Evolutionary conservation across 495 filamentous ascomycete genomes (phyloP).

Genomic region (Neurospora sp.): DNA sequence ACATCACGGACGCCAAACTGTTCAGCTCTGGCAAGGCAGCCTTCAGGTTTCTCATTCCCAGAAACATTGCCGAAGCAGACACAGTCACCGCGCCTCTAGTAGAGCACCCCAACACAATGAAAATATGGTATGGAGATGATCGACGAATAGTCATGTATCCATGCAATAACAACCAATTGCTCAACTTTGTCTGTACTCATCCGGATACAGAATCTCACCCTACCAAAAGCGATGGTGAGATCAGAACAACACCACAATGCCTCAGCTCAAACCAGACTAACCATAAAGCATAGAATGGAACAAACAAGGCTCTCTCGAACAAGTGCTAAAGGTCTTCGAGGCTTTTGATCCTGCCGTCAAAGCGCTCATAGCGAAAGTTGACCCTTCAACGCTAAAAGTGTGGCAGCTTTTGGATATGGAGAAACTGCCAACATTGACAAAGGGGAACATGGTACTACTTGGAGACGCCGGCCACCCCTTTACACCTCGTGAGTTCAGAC

Average conservation of each 20-base stretch:
- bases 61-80: conserved; percentile 34
- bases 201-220: conserved; percentile 33
- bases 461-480: conserved; percentile 60
- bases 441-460: conserved; percentile 39
- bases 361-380: conserved; percentile 37
- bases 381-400: conserved; percentile 40
- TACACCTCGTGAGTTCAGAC: conserved; percentile 25
- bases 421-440: conserved; percentile 41
- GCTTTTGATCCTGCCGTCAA: conserved; percentile 38
- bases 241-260: neutral
- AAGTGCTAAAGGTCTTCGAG: conserved; percentile 39
- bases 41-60: conserved; percentile 49
- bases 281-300: conserved; percentile 30
- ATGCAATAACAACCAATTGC: conserved; percentile 38
- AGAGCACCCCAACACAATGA: conserved; percentile 29
- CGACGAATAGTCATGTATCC: conserved; percentile 51
- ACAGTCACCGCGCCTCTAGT: conserved; percentile 34
- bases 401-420: conserved; percentile 53
- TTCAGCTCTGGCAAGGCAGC: conserved; percentile 45
- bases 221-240: conserved; percentile 14
- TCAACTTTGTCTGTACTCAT: conserved; percentile 55
- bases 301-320: conserved; percentile 32
- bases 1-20: conserved; percentile 24
- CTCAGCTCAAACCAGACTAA: neutral
- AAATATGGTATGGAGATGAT: conserved; percentile 42